Percentiles rank a stretch among this genome's conserved stretches.
Conservation (phyloP, 73 alveolate genomes). For the Symbiodinium natans region DNA sequence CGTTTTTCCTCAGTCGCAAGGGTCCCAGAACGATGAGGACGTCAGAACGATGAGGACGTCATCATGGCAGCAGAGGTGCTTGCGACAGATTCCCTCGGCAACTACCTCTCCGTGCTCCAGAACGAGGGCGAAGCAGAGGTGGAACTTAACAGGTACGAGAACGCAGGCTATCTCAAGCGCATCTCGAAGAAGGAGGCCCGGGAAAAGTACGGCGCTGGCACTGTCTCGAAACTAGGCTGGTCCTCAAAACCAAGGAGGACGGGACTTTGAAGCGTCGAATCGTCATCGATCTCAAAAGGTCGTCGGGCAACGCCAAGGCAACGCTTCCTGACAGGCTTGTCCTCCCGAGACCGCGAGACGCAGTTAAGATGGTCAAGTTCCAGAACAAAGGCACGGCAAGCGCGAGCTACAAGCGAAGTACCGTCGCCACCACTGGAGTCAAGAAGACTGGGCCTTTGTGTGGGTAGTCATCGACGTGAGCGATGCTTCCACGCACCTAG, state of each 20-base stretch:
- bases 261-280: background rate
- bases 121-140: background rate
- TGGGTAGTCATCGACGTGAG: background rate
- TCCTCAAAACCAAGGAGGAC: conserved; percentile 1
- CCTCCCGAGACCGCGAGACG: background rate
- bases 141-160: background rate
- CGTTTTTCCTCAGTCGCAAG: background rate
- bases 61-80: background rate
- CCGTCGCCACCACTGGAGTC: too few relatives aligned
- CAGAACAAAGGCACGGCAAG: background rate
- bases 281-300: background rate
- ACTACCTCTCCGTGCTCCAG: background rate
- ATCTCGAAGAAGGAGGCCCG: background rate
- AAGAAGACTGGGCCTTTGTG: background rate
- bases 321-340: background rate
- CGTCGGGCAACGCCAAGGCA: conserved; percentile 6
- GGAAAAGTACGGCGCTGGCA: background rate
- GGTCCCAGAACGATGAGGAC: background rate
- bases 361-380: background rate
- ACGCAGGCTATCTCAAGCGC: background rate
- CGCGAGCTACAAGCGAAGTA: too few relatives aligned
- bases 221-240: background rate
- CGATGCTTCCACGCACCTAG: background rate
- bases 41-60: background rate
- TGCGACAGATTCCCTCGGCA: background rate